Evolutionary conservation across 2,329 filamentous ascomycete species (phyloP).

Genomic region (Ascocoryne sarcoides): DNA sequence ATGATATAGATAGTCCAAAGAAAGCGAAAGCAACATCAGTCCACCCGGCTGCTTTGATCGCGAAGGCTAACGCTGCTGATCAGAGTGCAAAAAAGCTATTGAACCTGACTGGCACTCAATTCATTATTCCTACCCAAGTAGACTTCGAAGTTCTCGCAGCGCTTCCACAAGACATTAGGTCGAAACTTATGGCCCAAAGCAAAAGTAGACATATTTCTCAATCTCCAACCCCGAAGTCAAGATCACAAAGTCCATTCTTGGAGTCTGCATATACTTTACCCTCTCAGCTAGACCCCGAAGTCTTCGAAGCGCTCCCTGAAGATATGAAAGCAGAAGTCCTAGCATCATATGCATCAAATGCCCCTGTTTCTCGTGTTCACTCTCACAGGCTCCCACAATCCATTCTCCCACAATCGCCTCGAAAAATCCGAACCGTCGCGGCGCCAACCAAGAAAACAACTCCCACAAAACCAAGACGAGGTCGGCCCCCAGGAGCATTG

Average conservation of each 20-base stretch:
- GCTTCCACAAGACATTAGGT: conserved; percentile 74
- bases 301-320: conserved; percentile 72
- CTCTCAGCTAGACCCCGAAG: conserved; percentile 76
- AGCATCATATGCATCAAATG: conserved; percentile 48
- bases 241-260: conserved; percentile 17
- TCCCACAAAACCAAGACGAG: conserved; percentile 55
- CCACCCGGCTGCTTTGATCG: conserved; percentile 46
- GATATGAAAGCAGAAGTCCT: conserved; percentile 81
- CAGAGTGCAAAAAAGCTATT: conserved; percentile 55
- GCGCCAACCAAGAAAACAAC: conserved; percentile 27
- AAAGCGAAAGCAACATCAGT: conserved; percentile 37
- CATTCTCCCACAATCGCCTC: conserved; percentile 38
- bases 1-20: conserved; percentile 43
- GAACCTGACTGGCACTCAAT: conserved; percentile 82
- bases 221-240: conserved; percentile 28
- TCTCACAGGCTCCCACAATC: conserved; percentile 24
- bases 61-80: conserved; percentile 37
- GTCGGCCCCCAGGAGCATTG: conserved; percentile 23
- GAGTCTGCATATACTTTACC: conserved; percentile 35
- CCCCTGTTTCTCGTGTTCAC: neutral
- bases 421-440: conserved; percentile 45
- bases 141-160: conserved; percentile 78
- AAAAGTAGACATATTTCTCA: conserved; percentile 20
- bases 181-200: conserved; percentile 58
- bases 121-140: conserved; percentile 75